Percentiles rank a stretch among this genome's conserved stretches.
Conservation (phyloP, 164 flowering plant genomes). For the Kingdonia uniflora region DNA sequence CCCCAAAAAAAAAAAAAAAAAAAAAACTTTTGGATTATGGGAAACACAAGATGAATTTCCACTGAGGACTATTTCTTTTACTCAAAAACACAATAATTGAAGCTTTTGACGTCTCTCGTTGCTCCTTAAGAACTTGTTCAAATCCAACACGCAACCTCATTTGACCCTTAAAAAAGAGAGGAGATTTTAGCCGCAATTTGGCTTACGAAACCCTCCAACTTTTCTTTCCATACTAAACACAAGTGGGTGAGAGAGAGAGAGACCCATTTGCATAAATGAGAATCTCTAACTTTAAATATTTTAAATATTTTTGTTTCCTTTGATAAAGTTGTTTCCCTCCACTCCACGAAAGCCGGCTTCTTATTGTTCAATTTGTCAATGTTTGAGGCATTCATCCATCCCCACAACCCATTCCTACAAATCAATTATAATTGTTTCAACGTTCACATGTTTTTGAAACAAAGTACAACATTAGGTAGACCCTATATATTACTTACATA, state of each 20-base stretch:
- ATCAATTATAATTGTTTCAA: too few species aligned
- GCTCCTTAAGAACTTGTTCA: slow-evolving; percentile 27
- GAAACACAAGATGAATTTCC: not conserved
- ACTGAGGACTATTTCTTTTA: not conserved
- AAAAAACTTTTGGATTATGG: not conserved
- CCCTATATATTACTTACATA: too few species aligned
- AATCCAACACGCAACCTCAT: slow-evolving; percentile 67
- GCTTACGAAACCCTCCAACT: not conserved
- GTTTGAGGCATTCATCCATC: too few species aligned
- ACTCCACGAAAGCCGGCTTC: too few species aligned
- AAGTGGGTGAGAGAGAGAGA: slow-evolving; percentile 1
- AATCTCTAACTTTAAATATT: too few species aligned
- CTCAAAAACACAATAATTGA: slow-evolving; percentile 30
- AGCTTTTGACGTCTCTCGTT: slow-evolving; percentile 53
- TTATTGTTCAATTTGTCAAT: too few species aligned
- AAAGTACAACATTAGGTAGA: too few species aligned
- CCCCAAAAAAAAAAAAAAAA: not conserved
- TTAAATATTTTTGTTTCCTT: too few species aligned
- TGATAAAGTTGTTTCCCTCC: too few species aligned
- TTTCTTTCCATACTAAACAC: not conserved
- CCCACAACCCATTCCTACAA: too few species aligned
- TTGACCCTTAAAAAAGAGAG: slow-evolving; percentile 28
- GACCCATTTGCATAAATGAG: too few species aligned
- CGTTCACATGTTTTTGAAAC: too few species aligned
- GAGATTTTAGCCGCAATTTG: slow-evolving; percentile 24